Evolutionary conservation across 179 eudicot genomes (phyloP).

Genomic region (Nepenthes alata): DNA sequence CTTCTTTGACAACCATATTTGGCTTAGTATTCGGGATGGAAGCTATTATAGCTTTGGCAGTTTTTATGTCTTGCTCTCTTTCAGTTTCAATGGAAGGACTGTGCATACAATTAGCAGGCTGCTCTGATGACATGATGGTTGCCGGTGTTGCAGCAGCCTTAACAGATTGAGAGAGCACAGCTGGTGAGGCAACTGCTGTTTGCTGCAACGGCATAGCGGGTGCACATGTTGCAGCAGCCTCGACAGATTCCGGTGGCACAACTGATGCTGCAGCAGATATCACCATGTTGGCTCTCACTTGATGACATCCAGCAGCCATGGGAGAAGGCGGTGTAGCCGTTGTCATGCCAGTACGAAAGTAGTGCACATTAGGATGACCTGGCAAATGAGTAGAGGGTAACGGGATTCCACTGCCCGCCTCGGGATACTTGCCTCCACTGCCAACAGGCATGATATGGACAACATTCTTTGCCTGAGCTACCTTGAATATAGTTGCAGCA

Average conservation of each 20-base stretch:
- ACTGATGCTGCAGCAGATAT: constrained; percentile 2
- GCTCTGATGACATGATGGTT: constrained; percentile 2
- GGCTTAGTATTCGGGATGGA: constrained; percentile 9
- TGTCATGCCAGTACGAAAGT: constrained; percentile 36
- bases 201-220: constrained; percentile 2
- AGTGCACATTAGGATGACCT: constrained; percentile 50
- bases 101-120: not conserved
- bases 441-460: constrained; percentile 27
- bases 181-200: not conserved
- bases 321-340: constrained; percentile 17
- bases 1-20: constrained; percentile 14
- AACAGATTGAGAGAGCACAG: not conserved
- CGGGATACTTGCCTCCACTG: constrained; percentile 29
- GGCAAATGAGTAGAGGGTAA: constrained; percentile 11
- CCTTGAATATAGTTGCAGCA: constrained; percentile 52
- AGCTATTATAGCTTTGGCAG: constrained; percentile 3
- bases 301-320: constrained; percentile 11
- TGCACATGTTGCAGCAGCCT: constrained; percentile 11
- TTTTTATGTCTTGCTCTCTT: constrained; percentile 9
- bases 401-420: constrained; percentile 14
- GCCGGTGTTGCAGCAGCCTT: constrained; percentile 13
- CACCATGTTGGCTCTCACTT: constrained; percentile 1
- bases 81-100: constrained; percentile 8
- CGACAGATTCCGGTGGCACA: constrained; percentile 1
- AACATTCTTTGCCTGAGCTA: constrained; percentile 42